These are phyloP conservation scores for Wickerhamiella musiphila DNA, from an alignment of 805 yeast genomes.

Conservation along the genomic window DNA sequence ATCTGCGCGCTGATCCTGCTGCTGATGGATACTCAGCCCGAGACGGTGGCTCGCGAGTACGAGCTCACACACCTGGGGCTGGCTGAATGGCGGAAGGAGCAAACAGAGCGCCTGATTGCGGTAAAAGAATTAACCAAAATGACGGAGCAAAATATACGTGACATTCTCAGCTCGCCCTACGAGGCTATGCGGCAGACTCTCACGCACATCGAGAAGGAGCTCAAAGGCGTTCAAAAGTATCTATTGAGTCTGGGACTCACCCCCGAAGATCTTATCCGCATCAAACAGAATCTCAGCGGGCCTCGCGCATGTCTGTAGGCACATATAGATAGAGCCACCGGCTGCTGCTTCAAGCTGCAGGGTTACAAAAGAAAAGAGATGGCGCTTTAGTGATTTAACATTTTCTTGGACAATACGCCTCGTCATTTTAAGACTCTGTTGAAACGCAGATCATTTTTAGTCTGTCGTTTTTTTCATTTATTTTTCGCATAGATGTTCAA, in stretches of 20 bases:
- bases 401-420: too few species aligned
- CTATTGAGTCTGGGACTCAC: constrained; percentile 27
- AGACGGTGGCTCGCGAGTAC: constrained; percentile 55
- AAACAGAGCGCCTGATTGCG: neutral
- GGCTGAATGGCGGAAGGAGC: constrained; percentile 4
- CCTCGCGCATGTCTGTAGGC: too few species aligned
- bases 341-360: too few species aligned
- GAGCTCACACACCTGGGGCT: constrained; percentile 57
- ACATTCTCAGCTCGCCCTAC: constrained; percentile 43
- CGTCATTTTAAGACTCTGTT: too few species aligned
- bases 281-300: too few species aligned
- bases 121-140: constrained; percentile 25
- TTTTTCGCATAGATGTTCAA: too few species aligned
- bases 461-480: too few species aligned
- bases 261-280: constrained; percentile 27
- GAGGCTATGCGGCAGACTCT: constrained; percentile 56
- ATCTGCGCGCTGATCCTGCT: constrained; percentile 49
- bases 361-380: too few species aligned
- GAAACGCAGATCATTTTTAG: too few species aligned
- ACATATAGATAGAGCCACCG: too few species aligned
- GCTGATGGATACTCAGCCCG: constrained; percentile 46
- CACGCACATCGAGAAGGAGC: constrained; percentile 31
- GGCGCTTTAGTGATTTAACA: too few species aligned
- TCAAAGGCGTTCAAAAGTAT: constrained; percentile 38
- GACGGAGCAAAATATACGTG: constrained; percentile 34